Percentiles rank a stretch among this genome's conserved stretches.
phyloP scores from a whole-genome alignment of 768 basidiomycete genomes.

The Hypholoma fasciculare region DNA sequence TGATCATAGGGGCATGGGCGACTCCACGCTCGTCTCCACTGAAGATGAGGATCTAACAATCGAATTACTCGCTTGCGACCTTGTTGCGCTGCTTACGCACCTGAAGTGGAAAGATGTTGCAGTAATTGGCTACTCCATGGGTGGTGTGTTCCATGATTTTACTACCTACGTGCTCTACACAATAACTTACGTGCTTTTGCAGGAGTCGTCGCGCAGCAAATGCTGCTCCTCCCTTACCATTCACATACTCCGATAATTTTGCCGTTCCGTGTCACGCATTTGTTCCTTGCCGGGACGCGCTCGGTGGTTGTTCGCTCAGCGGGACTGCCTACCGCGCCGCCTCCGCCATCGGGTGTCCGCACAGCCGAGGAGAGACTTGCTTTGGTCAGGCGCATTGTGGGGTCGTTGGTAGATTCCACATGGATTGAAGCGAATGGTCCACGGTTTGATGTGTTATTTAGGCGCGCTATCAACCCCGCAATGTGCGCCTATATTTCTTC shows the following conservation, averaged over 20 bases:
- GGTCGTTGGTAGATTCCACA: conserved; percentile 24
- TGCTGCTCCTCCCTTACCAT: conserved; percentile 43
- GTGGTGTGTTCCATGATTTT: conserved; percentile 31
- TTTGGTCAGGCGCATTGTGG: conserved; percentile 22
- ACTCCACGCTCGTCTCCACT: conserved; percentile 33
- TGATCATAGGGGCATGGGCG: conserved; percentile 51
- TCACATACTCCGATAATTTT: conserved; percentile 30
- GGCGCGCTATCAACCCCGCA: conserved; percentile 17
- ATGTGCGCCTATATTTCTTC: conserved; percentile 10
- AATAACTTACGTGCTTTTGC: neutral
- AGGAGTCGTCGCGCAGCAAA: conserved; percentile 45
- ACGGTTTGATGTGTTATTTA: conserved; percentile 24
- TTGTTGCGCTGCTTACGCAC: conserved; percentile 35
- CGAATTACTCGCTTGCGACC: conserved; percentile 45
- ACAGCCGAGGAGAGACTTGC: conserved; percentile 26
- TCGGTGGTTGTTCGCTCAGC: conserved; percentile 24
- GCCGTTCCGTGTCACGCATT: conserved; percentile 40
- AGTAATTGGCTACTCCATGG: conserved; percentile 53
- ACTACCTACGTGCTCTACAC: too few relatives aligned
- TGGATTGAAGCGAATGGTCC: conserved; percentile 25
- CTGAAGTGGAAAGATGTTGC: conserved; percentile 42
- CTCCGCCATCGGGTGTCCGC: conserved; percentile 20
- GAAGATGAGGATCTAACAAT: conserved; percentile 40
- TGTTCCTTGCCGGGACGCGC: conserved; percentile 38
- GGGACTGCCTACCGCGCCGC: conserved; percentile 22